Base-by-base conservation (phyloP, 345 rosid species). In the Clausena lansium region DNA sequence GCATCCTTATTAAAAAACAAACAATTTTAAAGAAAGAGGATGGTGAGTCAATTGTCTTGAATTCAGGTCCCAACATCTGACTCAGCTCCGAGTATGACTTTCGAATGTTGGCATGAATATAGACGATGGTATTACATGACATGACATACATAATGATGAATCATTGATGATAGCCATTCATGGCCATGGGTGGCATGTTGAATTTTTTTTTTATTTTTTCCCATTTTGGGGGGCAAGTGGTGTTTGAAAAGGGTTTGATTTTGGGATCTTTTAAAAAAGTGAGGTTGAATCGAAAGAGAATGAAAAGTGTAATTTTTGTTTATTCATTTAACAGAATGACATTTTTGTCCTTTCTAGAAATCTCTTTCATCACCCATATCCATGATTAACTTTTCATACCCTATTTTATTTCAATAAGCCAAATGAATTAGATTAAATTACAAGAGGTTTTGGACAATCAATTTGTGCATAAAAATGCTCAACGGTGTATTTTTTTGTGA, bases 61-160 rank as follows among this genome's bases (percentile, higher is more conserved):
- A 27, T 9, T 5, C 4, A 45, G 71, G 77, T 28, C 72, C 83
- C 74, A 74, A 33, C 75, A 67, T 70, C 78, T 84, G 87, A 86
- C 81, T 76, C 80, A 64, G 82, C 75, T 76, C 67, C 62, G 82
- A 75, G 65, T 64, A 75, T 30, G 83, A 82, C 75, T 25, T 33
- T 5, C 32, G 3, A 54, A 54, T 10, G 8, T 38, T 10, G 50
- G 17, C 30, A 2, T 25, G 5, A 5, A 6, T 4, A 0, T 7
- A 3, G 27, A 35, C 5, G 10, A 20, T 17, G 15, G 1, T 3
- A 7, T 1, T 22, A 7, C 57, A 19, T 27, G 20, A 7, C 57
- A 68, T 41, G 15, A 38, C 24, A 6, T 17, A 17, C 57, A 68
- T 28, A 38, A 22, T 27, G 39, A 50, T 70, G 35, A 7, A 4